Conservation (phyloP, 495 filamentous ascomycete species). For the Lasiosphaeria hispida region DNA sequence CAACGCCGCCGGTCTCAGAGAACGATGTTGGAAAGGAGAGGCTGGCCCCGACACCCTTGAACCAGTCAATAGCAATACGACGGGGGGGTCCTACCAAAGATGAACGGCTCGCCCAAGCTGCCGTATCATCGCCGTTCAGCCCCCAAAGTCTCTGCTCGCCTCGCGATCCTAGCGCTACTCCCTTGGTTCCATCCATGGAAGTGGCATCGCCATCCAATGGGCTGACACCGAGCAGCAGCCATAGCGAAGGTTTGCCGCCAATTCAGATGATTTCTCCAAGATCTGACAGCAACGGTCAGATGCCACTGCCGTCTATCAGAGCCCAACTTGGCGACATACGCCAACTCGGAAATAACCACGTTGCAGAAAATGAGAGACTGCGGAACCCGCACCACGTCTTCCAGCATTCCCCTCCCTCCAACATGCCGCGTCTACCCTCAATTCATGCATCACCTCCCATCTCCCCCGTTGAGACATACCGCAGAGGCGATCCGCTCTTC, state of each 20-base stretch:
- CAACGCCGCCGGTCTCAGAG: constrained; percentile 29
- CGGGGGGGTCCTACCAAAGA: constrained; percentile 16
- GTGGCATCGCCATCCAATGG: constrained; percentile 31
- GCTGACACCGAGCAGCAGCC: constrained; percentile 26
- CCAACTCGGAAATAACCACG: constrained; percentile 67
- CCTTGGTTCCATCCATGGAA: constrained; percentile 21
- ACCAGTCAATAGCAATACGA: constrained; percentile 21
- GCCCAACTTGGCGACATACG: constrained; percentile 40
- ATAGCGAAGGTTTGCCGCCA: constrained; percentile 47
- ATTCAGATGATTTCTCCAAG: constrained; percentile 47
- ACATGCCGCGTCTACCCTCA: constrained; percentile 19
- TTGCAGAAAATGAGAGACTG: constrained; percentile 30
- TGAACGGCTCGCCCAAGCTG: constrained; percentile 17
- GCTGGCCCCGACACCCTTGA: constrained; percentile 18
- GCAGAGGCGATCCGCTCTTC: constrained; percentile 26
- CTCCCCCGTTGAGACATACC: constrained; percentile 30
- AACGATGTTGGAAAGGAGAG: constrained; percentile 22
- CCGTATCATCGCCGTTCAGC: constrained; percentile 25
- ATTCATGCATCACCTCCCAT: constrained; percentile 36
- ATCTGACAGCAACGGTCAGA: constrained; percentile 40
- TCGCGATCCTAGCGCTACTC: constrained; percentile 26
- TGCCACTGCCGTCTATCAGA: constrained; percentile 46
- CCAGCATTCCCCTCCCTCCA: constrained; percentile 25
- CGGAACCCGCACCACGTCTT: constrained; percentile 23
- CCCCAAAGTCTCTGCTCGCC: constrained; percentile 29